Base-by-base conservation (phyloP, 352 stramenopile species). In the Phytopythium mirpurense region DNA sequence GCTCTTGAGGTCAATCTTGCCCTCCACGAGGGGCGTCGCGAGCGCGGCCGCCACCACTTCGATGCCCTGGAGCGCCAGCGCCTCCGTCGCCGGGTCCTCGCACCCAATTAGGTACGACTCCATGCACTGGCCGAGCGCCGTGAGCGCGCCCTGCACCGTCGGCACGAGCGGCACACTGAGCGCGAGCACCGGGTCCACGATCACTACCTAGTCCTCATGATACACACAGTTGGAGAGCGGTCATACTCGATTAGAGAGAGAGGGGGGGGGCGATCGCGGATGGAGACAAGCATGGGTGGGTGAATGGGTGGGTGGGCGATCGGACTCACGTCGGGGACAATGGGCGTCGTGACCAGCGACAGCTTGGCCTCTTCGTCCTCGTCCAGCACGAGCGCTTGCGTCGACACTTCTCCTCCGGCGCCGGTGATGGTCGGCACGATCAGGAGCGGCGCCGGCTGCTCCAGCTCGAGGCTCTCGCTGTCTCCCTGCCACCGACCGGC, bases 51-150 rank as follows among this genome's bases (percentile, higher is more conserved):
- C 77, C 32, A 85, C 57, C 26, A 77, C 63, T 27, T 87, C 70
- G 31, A 90, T 57, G 21, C 79, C 79, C 52, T 90, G 67, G 29
- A 90, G 60, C 14, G 72, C 77, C 27, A 88, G 54, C 21, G 65
- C 42, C 23, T 78, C 74, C 0, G 64, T 72, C 14, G 63, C 66
- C 6, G 72, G 44, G 55, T 84, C 71, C 0, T 49, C 57, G 24
- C 67, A 79, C 24, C 78, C 78, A 16, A 77, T 51, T 47, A 90
- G 59, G 41, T 86, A 90, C 49, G 77, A 88, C 56, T 90, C 79
- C 21, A 90, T 68, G 56, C 79, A 90, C 43, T 90, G 79, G 0
- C 77, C 77, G 10, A 90, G 57, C n/a, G 77, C 68, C 2, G 77
- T 82, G 1, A 90, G 38, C 21, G 79, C 73, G 2, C 79, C 77